Evolutionary conservation across 768 basidiomycete genomes (phyloP).

Genomic region (Agaricus sinodeliciosus): DNA sequence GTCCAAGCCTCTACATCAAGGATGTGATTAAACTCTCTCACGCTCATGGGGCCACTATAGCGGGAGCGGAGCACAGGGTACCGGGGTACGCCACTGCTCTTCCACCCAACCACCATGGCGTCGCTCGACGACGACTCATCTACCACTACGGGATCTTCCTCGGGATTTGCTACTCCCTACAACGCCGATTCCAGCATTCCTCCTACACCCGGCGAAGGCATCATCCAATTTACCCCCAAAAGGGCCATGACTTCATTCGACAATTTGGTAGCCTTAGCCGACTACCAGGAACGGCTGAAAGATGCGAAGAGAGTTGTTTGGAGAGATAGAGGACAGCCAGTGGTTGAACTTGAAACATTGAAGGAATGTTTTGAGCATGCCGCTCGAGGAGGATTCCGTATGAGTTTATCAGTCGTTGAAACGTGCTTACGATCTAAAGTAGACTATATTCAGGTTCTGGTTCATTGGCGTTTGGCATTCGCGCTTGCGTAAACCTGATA

Average conservation of each 20-base stretch:
- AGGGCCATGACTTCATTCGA: slow-evolving; percentile 73
- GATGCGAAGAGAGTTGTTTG: slow-evolving; percentile 78
- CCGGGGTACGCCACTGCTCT: neutral
- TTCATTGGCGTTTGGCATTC: slow-evolving; percentile 70
- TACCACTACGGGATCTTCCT: neutral
- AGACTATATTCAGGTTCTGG: slow-evolving; percentile 56
- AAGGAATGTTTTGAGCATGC: slow-evolving; percentile 70
- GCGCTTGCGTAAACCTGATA: slow-evolving; percentile 79
- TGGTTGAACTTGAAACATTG: slow-evolving; percentile 56
- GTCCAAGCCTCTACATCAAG: too few species aligned
- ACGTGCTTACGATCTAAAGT: neutral
- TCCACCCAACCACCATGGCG: neutral
- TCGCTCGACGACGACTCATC: neutral
- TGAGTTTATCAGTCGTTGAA: slow-evolving; percentile 24
- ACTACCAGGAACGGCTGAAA: slow-evolving; percentile 68
- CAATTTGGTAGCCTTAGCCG: slow-evolving; percentile 78
- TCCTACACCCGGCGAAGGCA: slow-evolving; percentile 20
- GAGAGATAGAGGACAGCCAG: slow-evolving; percentile 74
- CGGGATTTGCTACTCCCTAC: slow-evolving; percentile 1
- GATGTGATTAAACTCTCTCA: too few species aligned
- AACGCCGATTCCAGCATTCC: slow-evolving; percentile 10
- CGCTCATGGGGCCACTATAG: too few species aligned
- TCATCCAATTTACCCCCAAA: slow-evolving; percentile 47
- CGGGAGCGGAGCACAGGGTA: too few species aligned
- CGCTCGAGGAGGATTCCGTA: slow-evolving; percentile 61